Evolutionary conservation across 139 green algal genomes (phyloP).

Genomic region (Klebsormidium nitens): DNA sequence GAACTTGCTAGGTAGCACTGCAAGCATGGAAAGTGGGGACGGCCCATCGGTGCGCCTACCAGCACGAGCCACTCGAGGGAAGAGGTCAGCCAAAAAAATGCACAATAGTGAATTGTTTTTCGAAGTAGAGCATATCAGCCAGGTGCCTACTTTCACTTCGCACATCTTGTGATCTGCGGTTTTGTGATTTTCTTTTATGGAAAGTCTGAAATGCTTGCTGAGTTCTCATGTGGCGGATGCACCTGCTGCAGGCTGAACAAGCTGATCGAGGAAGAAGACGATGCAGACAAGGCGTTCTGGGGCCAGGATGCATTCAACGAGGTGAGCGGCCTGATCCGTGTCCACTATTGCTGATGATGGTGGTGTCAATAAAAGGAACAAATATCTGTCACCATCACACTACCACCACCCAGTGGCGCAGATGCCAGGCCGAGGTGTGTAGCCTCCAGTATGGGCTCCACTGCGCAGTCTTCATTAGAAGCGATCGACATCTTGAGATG

Average conservation of each 20-base stretch:
- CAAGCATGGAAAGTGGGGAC: no score
- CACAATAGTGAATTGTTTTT: background rate
- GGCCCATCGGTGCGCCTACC: no score
- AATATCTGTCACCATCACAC: no score
- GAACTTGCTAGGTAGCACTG: no score
- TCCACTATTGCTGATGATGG: conserved; percentile 47
- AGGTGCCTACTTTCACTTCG: background rate
- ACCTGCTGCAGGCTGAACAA: conserved; percentile 23
- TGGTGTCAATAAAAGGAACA: no score
- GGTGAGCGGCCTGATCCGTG: conserved; percentile 7
- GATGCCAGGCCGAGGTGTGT: no score
- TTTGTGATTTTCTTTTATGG: conserved; percentile 1
- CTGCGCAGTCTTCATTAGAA: no score
- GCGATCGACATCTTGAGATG: no score
- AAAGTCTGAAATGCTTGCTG: background rate
- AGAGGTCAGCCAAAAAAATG: background rate
- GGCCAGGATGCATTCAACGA: conserved; percentile 69
- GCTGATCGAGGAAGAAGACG: conserved; percentile 45
- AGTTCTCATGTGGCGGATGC: background rate
- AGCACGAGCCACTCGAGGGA: background rate
- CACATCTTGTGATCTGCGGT: no score
- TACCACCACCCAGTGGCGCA: no score
- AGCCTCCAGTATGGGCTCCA: no score
- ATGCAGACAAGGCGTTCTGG: conserved; percentile 81
- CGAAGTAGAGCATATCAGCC: background rate